These are phyloP conservation scores for Acacia crassicarpa DNA, from an alignment of 306 rosid species.

Conservation along the genomic window DNA sequence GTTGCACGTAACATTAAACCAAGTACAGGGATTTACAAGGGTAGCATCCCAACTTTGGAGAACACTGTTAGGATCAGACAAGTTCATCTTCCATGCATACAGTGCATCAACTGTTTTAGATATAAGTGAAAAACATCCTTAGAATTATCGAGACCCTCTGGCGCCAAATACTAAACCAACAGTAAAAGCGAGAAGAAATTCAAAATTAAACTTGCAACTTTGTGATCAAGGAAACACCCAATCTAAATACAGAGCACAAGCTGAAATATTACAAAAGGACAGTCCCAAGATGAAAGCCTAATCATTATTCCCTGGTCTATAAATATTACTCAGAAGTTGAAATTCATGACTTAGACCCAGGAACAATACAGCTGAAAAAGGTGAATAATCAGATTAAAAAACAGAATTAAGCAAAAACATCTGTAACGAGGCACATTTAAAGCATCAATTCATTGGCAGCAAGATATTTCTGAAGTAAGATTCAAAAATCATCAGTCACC, in stretches of 20 bases:
- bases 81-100: slow-evolving; percentile 41
- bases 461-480: slow-evolving; percentile 22
- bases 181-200: too few species aligned
- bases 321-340: background rate
- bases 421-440: slow-evolving; percentile 12
- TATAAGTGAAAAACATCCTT: background rate
- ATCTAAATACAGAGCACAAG: background rate
- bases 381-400: background rate
- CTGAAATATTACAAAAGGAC: background rate
- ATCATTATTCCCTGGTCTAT: background rate
- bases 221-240: background rate
- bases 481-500: slow-evolving; percentile 17
- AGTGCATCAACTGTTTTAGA: slow-evolving; percentile 60
- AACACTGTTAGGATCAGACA: slow-evolving; percentile 55
- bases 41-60: slow-evolving; percentile 69
- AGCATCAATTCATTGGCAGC: slow-evolving; percentile 15
- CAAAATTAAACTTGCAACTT: too few species aligned
- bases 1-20: slow-evolving; percentile 71
- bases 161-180: too few species aligned
- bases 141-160: background rate
- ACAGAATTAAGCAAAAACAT: background rate
- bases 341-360: background rate
- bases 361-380: background rate
- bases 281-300: background rate
- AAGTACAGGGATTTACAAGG: slow-evolving; percentile 72